A percentile compares a stretch with the other conserved stretches of the same genome.
These are phyloP conservation scores for Leptodontidium sp. DNA, from an alignment of 2,329 filamentous ascomycete species.

Conservation along the genomic window DNA sequence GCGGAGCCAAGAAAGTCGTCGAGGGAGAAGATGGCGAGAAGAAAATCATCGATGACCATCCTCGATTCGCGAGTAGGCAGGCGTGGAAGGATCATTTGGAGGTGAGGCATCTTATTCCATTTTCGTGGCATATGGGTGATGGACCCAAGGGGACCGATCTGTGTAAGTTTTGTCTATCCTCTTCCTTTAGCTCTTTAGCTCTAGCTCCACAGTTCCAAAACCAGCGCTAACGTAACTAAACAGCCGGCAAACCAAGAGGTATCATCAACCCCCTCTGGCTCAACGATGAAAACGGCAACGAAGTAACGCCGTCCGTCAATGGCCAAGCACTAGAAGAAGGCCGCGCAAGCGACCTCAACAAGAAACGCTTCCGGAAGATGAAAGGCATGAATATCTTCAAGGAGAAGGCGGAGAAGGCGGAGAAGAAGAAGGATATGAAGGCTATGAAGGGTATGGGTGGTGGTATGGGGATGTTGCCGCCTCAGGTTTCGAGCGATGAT, in stretches of 20 bases:
- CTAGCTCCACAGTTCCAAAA: too few species aligned
- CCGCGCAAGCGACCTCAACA: conserved; percentile 37
- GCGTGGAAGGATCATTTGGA: conserved; percentile 62
- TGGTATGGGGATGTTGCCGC: conserved; percentile 3
- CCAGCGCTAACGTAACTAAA: too few species aligned
- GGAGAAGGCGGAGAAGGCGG: conserved; percentile 21
- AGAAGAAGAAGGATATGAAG: neutral
- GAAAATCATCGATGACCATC: conserved; percentile 24
- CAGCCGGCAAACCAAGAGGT: conserved; percentile 26
- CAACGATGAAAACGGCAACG: conserved; percentile 58
- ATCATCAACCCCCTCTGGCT: conserved; percentile 52
- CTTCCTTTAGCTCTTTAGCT: too few species aligned
- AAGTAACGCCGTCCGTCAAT: conserved; percentile 66
- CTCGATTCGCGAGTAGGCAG: conserved; percentile 36
- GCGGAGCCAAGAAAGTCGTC: conserved; percentile 40
- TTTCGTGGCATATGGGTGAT: conserved; percentile 67
- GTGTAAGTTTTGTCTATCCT: conserved; percentile 28
- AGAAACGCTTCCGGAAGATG: conserved; percentile 34
- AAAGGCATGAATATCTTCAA: conserved; percentile 23
- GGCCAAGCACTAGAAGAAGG: conserved; percentile 59
- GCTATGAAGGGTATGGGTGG: conserved; percentile 14
- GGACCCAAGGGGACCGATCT: conserved; percentile 57
- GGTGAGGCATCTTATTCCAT: conserved; percentile 58
- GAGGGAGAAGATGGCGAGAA: conserved; percentile 29
- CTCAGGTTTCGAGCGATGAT: conserved; percentile 1